Percentiles rank a stretch among this genome's conserved stretches.
These are phyloP conservation scores for Phaffia australis DNA, from an alignment of 768 basidiomycete genomes.

Conservation along the genomic window DNA sequence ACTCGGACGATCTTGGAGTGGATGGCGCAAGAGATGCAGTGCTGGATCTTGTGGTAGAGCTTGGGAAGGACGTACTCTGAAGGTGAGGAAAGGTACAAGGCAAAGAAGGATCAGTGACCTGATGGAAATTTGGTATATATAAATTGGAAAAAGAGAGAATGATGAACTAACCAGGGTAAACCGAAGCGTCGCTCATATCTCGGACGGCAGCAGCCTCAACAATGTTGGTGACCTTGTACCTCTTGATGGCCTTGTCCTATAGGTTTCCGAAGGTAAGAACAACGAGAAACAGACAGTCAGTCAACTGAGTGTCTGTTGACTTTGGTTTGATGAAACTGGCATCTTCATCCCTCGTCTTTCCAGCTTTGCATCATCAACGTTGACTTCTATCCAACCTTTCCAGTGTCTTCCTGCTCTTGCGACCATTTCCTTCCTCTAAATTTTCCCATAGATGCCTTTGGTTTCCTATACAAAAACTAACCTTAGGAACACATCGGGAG, in stretches of 20 bases:
- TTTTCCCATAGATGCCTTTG: not conserved
- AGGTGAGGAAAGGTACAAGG: not conserved
- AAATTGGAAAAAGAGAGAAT: not conserved
- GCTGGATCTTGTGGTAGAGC: constrained; percentile 94
- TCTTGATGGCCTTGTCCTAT: constrained; percentile 98
- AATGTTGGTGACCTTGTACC: constrained; percentile 99
- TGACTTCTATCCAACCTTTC: not conserved
- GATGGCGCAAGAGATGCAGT: constrained; percentile 98
- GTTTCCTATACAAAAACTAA: constrained; percentile 25
- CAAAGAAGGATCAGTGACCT: not conserved
- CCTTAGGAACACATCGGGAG: constrained; percentile 82
- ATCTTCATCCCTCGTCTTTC: not conserved
- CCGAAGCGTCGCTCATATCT: constrained; percentile 90
- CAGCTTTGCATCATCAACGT: not conserved
- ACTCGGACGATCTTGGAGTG: constrained; percentile 99
- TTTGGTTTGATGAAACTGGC: not conserved
- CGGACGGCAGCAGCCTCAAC: constrained; percentile 96
- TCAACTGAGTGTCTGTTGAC: not conserved
- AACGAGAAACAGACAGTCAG: not conserved
- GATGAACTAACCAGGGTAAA: constrained; percentile 60
- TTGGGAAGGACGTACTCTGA: constrained; percentile 92
- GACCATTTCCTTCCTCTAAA: not conserved
- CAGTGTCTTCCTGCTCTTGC: not conserved
- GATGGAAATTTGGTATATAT: not conserved
- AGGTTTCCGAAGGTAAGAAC: not conserved